Evolutionary conservation across 164 flowering plant species (phyloP).

Genomic region (Cinnamomum chago): DNA sequence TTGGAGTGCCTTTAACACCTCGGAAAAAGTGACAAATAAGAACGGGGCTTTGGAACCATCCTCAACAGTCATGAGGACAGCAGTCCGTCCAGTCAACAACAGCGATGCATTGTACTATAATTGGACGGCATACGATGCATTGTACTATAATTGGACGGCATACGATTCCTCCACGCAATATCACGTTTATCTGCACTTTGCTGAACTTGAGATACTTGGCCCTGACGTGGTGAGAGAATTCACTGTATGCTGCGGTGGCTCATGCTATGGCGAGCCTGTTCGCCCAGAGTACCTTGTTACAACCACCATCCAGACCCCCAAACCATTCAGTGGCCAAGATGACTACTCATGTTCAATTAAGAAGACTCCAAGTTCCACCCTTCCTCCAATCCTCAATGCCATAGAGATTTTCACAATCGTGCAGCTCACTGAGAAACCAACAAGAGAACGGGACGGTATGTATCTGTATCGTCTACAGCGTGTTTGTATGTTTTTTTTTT

Average conservation of each 20-base stretch:
- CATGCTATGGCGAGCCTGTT: background rate
- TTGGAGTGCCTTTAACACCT: background rate
- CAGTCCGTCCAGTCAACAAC: slow-evolving; percentile 11
- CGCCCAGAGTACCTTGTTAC: slow-evolving; percentile 4
- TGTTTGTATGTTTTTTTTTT: too few relatives aligned
- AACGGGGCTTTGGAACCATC: slow-evolving; percentile 14
- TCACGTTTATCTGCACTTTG: slow-evolving; percentile 31
- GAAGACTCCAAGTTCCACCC: too few relatives aligned
- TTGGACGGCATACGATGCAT: slow-evolving; percentile 3
- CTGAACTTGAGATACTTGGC: slow-evolving; percentile 25
- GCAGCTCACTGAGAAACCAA: too few relatives aligned
- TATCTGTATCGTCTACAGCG: too few relatives aligned
- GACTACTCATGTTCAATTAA: too few relatives aligned
- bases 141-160: background rate
- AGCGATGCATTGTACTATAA: slow-evolving; percentile 7
- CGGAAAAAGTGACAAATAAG: background rate
- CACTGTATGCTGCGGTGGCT: slow-evolving; percentile 8
- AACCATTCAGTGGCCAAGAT: too few relatives aligned
- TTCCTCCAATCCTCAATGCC: slow-evolving; percentile 26
- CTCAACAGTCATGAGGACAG: slow-evolving; percentile 26
- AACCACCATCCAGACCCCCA: too few relatives aligned
- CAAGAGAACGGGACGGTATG: too few relatives aligned
- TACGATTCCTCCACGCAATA: slow-evolving; percentile 4
- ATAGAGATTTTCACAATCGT: too few relatives aligned
- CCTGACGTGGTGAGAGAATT: slow-evolving; percentile 24